These are phyloP conservation scores for Monosporascus ibericus DNA, from an alignment of 2,329 filamentous ascomycete species.

Conservation along the genomic window DNA sequence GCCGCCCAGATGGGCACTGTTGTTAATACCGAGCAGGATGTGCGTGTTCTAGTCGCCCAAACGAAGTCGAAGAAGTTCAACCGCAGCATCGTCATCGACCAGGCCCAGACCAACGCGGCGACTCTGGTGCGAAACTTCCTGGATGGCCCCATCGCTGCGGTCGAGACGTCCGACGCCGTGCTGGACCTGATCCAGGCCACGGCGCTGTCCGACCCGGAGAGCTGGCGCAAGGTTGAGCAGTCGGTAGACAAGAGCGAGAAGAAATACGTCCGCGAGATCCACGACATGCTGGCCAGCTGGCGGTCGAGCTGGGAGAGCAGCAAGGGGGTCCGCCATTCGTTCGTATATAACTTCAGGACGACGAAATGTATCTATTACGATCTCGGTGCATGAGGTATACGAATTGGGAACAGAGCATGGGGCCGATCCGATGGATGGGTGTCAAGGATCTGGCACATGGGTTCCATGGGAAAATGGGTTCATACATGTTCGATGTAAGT, in stretches of 20 bases:
- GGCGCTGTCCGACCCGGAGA: constrained; percentile 70
- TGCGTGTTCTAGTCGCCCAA: constrained; percentile 76
- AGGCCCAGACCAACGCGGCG: constrained; percentile 55
- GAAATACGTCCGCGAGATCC: constrained; percentile 76
- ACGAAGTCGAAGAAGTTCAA: constrained; percentile 90
- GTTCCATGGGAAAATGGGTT: no score
- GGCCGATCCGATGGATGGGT: background rate
- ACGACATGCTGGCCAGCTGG: constrained; percentile 66
- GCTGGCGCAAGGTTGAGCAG: constrained; percentile 78
- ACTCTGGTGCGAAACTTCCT: constrained; percentile 65
- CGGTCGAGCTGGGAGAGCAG: constrained; percentile 49
- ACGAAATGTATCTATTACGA: constrained; percentile 84
- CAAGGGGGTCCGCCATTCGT: constrained; percentile 61
- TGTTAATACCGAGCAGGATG: constrained; percentile 57
- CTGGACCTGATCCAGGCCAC: constrained; percentile 72
- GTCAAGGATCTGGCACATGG: no score
- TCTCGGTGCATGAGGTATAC: constrained; percentile 40
- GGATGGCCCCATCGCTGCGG: constrained; percentile 74
- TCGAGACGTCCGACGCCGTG: constrained; percentile 81
- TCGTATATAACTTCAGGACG: constrained; percentile 88
- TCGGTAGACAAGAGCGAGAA: constrained; percentile 69
- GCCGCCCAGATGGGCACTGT: constrained; percentile 14
- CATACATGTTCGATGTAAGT: no score
- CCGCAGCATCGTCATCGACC: constrained; percentile 77
- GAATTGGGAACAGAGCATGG: constrained; percentile 13